Base-by-base conservation (phyloP, 495 filamentous ascomycete species). In the Aspergillus nidulans region DNA sequence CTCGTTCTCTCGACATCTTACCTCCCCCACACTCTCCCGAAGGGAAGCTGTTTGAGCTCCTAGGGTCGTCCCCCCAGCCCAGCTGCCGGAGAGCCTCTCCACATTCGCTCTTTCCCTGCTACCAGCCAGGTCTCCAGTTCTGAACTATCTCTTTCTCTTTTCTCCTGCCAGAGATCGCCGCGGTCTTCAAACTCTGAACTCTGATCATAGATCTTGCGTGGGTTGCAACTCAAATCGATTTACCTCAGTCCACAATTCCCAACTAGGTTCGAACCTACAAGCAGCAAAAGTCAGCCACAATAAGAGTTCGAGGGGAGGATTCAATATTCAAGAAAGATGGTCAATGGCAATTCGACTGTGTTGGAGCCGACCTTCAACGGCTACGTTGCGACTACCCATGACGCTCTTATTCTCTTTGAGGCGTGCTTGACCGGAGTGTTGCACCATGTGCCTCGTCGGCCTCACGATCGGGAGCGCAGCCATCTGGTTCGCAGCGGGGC, bases 381-480 rank as follows among this genome's bases (percentile, higher is more conserved):
- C n/a, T 83, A 85, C 60, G 79, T 92, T 55, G 76, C 75, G 19
- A 86, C 82, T 38, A 91, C 87, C 0, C 78, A 85, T 40, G 89
- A 92, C 71, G 89, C 87, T 1, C 69, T 92, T 49, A 74, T 88
- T 12, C 75, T 94, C 10, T 89, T 92, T 63, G 85, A 91, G 63
- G 85, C 83, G 1, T 88, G 85, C 60, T 77, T 94, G 48, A 76
- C 74, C 13, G 89, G 91, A 9, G 65, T 69, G 6, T 69, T 94
- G 13, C 77, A 78, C 25, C 89, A 92, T 66, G 85, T 91, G 13
- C 82, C 87, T 10, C 86, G 92, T 20, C 82, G 92, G 21, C 92
- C 92, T 0, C 88, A 92, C 60, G 92, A 97, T 57, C 78, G 87
- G 21, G 91, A 96, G 64, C 83, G 91, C 32, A 70, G 74, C 8